phyloP scores from a whole-genome alignment of 176 grass and related monocot genomes.

The Pontederia paniculata region DNA sequence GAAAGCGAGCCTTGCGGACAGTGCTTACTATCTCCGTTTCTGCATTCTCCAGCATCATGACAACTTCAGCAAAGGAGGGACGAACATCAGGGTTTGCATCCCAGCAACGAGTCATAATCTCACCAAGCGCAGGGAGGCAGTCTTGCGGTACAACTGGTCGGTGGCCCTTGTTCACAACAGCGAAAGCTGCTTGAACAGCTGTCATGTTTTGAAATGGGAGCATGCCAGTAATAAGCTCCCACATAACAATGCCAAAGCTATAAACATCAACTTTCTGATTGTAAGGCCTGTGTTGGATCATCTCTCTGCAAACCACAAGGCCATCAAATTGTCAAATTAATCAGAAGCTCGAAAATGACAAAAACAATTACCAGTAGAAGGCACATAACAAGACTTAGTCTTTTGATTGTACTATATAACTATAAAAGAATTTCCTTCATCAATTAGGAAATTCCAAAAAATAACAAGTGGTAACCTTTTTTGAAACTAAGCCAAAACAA shows the following conservation, averaged over 20 bases:
- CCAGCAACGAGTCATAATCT: conserved; percentile 66
- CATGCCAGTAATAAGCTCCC: conserved; percentile 62
- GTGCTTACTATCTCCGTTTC: conserved; percentile 47
- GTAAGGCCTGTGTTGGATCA: conserved; percentile 85
- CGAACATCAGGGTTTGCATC: conserved; percentile 49
- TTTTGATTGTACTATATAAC: too few relatives aligned
- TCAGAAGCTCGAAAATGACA: background rate
- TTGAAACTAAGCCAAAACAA: too few relatives aligned
- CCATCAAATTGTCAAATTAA: background rate
- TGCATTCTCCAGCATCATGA: conserved; percentile 46
- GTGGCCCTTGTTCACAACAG: conserved; percentile 47
- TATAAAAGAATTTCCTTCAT: too few relatives aligned
- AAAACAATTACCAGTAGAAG: background rate
- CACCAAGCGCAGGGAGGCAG: conserved; percentile 39
- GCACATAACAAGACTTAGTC: background rate
- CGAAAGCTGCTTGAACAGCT: conserved; percentile 67
- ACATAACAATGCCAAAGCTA: conserved; percentile 71
- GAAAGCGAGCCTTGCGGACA: conserved; percentile 62
- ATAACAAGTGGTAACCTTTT: too few relatives aligned
- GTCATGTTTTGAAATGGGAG: conserved; percentile 76
- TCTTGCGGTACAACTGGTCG: conserved; percentile 44
- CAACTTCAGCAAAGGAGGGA: conserved; percentile 46
- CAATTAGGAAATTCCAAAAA: too few relatives aligned
- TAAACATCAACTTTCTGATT: conserved; percentile 69
- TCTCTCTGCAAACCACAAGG: conserved; percentile 36